Base-by-base conservation (phyloP, 1,139 yeast genomes). In the Chernovozyma aurita region DNA sequence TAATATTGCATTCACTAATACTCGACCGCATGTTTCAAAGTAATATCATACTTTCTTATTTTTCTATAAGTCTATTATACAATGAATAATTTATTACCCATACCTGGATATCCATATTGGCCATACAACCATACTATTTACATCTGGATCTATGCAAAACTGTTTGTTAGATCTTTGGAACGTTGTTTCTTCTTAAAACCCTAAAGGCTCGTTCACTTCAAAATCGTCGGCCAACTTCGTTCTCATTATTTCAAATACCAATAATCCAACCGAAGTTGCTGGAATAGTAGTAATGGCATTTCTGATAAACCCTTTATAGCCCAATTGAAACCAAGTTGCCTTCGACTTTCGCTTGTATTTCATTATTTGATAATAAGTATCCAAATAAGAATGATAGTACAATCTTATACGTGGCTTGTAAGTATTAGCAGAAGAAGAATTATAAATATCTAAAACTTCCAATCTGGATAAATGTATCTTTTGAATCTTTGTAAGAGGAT, bases 191-290 rank as follows among this genome's bases (percentile, higher is more conserved):
- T 8, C n/a, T 30, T 15, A 22, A 13, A n/a, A 17, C 6, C 18
- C 32, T 5, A 32, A 26, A n/a, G 31, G 30, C 3, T 52, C 58
- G 4, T 61, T 67, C 18, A 61, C 43, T 27, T 47, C 43, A 6
- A 26, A 26, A 11, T 11, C 12, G 33, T 63, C 71, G 0, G 65
- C 50, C 31, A 70, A 43, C 36, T 66, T 57, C 1, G 79, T 69
- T 53, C 97, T 68, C 75, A 86, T 74, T 27, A 86, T 81, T 58
- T 90, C 97, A 58, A 90, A 80, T 15, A 87, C 87, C 34, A 90
- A 65, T 33, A 90, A 65, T 0, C 96, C 96, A 33, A 87, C 74
- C 34, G 94, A 82, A 1, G 96, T 85, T 3, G 95, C 87, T 0
- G 97, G 97, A 25, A 90, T 76, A 1, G 88, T 79, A 1, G 87